Evolutionary conservation across 768 basidiomycete genomes (phyloP).

Genomic region (Lactarius indigo): DNA sequence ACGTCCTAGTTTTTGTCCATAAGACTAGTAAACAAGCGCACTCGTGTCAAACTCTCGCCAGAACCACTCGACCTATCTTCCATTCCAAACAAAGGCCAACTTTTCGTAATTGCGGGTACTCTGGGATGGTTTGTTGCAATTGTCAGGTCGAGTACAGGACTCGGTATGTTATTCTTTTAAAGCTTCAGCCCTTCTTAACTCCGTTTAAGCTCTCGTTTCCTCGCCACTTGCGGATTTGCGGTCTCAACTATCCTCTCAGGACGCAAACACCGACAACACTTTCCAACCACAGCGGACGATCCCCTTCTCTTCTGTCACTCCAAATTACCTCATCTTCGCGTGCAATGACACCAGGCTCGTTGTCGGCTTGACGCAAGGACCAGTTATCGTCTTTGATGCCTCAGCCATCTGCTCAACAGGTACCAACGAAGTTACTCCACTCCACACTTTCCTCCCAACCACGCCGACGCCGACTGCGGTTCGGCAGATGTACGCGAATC

Average conservation of each 20-base stretch:
- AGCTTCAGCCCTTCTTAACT: constrained; percentile 5
- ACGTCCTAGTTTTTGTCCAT: constrained; percentile 38
- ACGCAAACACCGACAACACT: constrained; percentile 35
- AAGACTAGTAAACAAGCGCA: constrained; percentile 50
- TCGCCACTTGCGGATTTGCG: constrained; percentile 63
- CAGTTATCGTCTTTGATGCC: constrained; percentile 58
- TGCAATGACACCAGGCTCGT: constrained; percentile 57
- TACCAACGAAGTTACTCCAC: constrained; percentile 41
- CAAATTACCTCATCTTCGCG: constrained; percentile 55
- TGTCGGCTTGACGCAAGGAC: constrained; percentile 56
- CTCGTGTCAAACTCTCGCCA: constrained; percentile 60
- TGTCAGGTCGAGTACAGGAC: constrained; percentile 35
- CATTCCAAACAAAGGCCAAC: constrained; percentile 43
- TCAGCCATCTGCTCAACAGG: constrained; percentile 47
- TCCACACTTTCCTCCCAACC: constrained; percentile 45
- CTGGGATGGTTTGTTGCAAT: constrained; percentile 72
- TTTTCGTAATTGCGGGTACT: constrained; percentile 57
- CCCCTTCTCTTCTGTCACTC: constrained; percentile 41
- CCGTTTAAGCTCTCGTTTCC: constrained; percentile 49
- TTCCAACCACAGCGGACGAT: constrained; percentile 55
- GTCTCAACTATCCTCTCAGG: constrained; percentile 45
- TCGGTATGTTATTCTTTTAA: constrained; percentile 26
- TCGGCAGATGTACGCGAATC: constrained; percentile 61
- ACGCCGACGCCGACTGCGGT: constrained; percentile 38
- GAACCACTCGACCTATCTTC: constrained; percentile 42